Percentiles rank a stretch among this genome's conserved stretches.
Evolutionary conservation across 129 eudicot species (phyloP).

Genomic region (Cynara cardunculus): DNA sequence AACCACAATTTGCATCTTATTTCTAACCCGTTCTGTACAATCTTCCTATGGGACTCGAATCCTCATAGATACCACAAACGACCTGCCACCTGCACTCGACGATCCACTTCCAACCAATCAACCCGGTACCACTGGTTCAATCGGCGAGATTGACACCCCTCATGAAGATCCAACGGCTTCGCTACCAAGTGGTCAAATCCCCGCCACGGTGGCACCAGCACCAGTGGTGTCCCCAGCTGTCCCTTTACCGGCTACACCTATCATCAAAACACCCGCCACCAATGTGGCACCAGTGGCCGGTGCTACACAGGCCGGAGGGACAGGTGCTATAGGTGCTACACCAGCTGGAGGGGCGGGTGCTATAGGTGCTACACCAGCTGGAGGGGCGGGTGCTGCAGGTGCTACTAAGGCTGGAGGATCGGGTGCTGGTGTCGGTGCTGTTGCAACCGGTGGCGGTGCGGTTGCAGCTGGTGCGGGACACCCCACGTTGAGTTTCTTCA

Average conservation of each 20-base stretch:
- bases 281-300: slow-evolving; percentile 20
- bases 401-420: slow-evolving; percentile 22
- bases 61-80: slow-evolving; percentile 37
- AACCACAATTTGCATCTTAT: slow-evolving; percentile 48
- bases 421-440: slow-evolving; percentile 4
- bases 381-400: slow-evolving; percentile 13
- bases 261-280: slow-evolving; percentile 3
- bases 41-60: slow-evolving; percentile 55
- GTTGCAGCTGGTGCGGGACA: slow-evolving; percentile 29
- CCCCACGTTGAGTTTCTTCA: slow-evolving; percentile 66
- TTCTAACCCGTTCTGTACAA: slow-evolving; percentile 47
- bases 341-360: slow-evolving; percentile 7
- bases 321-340: no score
- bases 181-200: slow-evolving; percentile 29
- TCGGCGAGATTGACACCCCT: slow-evolving; percentile 24
- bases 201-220: slow-evolving; percentile 27
- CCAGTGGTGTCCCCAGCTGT: slow-evolving; percentile 33
- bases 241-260: slow-evolving; percentile 39
- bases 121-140: slow-evolving; percentile 34
- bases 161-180: slow-evolving; percentile 22
- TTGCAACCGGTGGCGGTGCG: slow-evolving; percentile 10
- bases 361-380: slow-evolving; percentile 11
- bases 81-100: not conserved
- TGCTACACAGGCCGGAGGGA: no score
- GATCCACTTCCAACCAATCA: slow-evolving; percentile 30